Base-by-base conservation (phyloP, 2,329 filamentous ascomycete genomes). In the Xylaria sp. region DNA sequence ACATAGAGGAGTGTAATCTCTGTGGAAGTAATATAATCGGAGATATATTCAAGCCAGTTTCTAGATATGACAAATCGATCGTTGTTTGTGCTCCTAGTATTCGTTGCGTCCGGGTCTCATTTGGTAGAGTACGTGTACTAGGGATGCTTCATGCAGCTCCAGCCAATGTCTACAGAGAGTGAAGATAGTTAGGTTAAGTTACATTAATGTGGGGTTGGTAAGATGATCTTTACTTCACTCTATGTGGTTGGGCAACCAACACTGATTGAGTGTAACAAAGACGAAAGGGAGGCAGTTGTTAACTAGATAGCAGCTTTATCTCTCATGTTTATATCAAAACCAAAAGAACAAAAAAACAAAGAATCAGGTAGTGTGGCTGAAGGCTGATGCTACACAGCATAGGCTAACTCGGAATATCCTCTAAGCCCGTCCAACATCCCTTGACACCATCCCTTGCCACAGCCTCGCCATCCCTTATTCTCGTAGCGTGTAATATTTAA, bases 201-300 rank as follows among this genome's bases (percentile, higher is more conserved):
- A 47, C 45, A 49, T 45, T 2, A 62, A 33, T 29, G 44, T 39
- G 59, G 59, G 39, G 59, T 31, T 55, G 6, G n/a, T n/a, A 33
- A n/a, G 5, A 44, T 44, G 42, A 3, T 13, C 33, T 13, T 36
- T 36, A 36, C 33, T 36, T 36, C 33, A 36, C 33, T 36, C 33
- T 20, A 50, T 11, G 17, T n/a, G 27, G 47, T 20, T 50, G 47
- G 13, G 17, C 7, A 31, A 31, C n/a, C 11, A 38, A 47, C 6
- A 5, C 7, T n/a, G n/a, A n/a, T 50, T 20, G 33, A 22, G 39
- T 15, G 17, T 10, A 39, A 61, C 13, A n/a, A 36, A 29, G 20
- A 29, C 20, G 29, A 36, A 54, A 36, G 9, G 15, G 42, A 22
- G 22, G 13, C 50, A 9, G 38, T 25, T 33, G 27, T 13, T 9